Conservation (phyloP, 2,329 filamentous ascomycete species). For the Leptographium wingfieldii region DNA sequence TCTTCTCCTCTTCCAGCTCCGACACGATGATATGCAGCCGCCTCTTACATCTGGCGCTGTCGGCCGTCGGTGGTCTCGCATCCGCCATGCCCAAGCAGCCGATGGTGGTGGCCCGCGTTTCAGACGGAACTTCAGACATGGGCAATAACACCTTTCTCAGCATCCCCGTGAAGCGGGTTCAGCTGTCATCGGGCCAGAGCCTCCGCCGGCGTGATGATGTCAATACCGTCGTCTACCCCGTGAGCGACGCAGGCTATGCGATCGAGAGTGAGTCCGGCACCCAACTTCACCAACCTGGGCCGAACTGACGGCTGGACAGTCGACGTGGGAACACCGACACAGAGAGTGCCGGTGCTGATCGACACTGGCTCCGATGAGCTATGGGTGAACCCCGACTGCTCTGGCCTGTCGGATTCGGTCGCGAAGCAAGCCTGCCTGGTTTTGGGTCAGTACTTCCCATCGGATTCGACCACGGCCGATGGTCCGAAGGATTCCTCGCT, state of each 20-base stretch:
- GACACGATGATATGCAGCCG: neutral
- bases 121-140: neutral
- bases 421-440: conserved; percentile 21
- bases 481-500: conserved; percentile 17
- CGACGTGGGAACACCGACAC: conserved; percentile 35
- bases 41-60: conserved; percentile 6
- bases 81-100: neutral
- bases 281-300: neutral
- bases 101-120: neutral
- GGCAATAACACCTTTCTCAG: conserved; percentile 2
- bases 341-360: conserved; percentile 34
- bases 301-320: conserved; percentile 15
- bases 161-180: neutral
- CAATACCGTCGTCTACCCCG: conserved; percentile 7
- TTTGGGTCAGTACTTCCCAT: conserved; percentile 24
- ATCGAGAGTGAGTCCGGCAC: conserved; percentile 4
- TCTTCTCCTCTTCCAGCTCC: neutral
- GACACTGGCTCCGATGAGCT: conserved; percentile 44
- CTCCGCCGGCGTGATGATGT: conserved; percentile 1
- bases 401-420: conserved; percentile 11
- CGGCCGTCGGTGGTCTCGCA: neutral
- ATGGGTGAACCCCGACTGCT: conserved; percentile 47
- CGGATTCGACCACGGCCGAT: conserved; percentile 21
- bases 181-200: neutral
- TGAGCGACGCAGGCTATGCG: conserved; percentile 11